Conservation (phyloP, 2,329 filamentous ascomycete genomes). For the Plenodomus lindquistii region DNA sequence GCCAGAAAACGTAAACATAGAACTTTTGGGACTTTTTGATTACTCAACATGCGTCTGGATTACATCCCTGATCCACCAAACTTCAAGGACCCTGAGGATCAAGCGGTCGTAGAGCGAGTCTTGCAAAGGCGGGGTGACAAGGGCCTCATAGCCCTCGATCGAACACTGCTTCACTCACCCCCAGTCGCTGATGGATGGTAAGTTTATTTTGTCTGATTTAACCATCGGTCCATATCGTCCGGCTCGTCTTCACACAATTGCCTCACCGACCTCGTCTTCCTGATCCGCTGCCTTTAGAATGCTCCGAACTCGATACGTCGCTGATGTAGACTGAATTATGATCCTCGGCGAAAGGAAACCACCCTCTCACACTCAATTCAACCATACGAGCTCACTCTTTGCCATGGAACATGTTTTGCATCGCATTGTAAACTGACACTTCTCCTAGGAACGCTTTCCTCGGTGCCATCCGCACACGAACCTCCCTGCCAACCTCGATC, state of each 20-base stretch:
- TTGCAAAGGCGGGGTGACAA: constrained; percentile 55
- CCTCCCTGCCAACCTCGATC: constrained; percentile 55
- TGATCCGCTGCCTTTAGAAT: no score
- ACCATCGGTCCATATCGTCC: no score
- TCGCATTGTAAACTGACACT: no score
- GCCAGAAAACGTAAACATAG: background rate
- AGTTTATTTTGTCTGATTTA: no score
- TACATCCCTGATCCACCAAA: constrained; percentile 58
- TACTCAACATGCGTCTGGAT: constrained; percentile 56
- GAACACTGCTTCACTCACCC: constrained; percentile 58
- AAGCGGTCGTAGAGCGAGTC: constrained; percentile 56
- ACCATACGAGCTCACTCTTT: no score
- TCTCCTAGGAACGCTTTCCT: constrained; percentile 57
- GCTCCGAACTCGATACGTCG: no score
- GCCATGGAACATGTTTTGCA: no score
- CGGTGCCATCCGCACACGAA: constrained; percentile 59
- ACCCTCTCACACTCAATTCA: no score
- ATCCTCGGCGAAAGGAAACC: no score
- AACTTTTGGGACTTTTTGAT: background rate
- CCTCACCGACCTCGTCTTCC: no score
- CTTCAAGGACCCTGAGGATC: constrained; percentile 52
- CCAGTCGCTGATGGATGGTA: constrained; percentile 61
- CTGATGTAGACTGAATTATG: no score
- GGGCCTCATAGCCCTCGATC: constrained; percentile 57
- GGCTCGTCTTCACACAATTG: no score